phyloP scores from a whole-genome alignment of 2,329 filamentous ascomycete species.

The Botryotinia globosa region DNA sequence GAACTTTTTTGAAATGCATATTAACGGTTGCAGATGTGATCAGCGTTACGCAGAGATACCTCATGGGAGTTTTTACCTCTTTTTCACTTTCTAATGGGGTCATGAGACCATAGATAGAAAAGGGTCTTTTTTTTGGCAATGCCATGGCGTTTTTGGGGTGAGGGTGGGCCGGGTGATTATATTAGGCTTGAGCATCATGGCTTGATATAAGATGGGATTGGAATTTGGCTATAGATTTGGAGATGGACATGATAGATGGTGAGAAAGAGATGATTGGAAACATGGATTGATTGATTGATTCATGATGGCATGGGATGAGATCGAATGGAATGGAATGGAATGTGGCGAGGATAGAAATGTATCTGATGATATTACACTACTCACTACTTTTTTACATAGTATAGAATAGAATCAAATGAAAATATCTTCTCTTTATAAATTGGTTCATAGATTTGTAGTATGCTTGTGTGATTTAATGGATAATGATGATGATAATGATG shows the following conservation, averaged over 20 bases:
- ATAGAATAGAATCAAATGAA: not conserved
- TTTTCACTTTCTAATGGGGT: not conserved
- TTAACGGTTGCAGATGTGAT: not conserved
- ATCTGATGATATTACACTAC: not conserved
- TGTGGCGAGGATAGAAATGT: not conserved
- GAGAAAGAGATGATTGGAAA: not conserved
- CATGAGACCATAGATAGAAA: not conserved
- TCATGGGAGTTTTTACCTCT: not conserved
- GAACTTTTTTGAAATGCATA: not conserved
- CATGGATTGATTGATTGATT: not conserved
- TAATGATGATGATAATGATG: too few species aligned
- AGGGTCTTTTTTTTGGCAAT: not conserved
- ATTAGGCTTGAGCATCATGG: not conserved
- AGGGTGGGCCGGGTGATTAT: not conserved
- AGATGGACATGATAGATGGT: not conserved
- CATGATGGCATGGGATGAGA: not conserved
- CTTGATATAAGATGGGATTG: not conserved
- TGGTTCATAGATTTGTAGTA: not conserved
- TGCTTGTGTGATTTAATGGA: not conserved
- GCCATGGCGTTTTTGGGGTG: constrained; percentile 1
- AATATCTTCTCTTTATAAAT: not conserved
- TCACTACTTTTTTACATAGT: not conserved
- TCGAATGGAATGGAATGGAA: not conserved
- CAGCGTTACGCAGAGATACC: constrained; percentile 7
- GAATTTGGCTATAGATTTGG: not conserved